Percentiles rank a stretch among this genome's conserved stretches.
Conservation (phyloP, 352 stramenopile species). For the Phytophthora hibernalis region DNA sequence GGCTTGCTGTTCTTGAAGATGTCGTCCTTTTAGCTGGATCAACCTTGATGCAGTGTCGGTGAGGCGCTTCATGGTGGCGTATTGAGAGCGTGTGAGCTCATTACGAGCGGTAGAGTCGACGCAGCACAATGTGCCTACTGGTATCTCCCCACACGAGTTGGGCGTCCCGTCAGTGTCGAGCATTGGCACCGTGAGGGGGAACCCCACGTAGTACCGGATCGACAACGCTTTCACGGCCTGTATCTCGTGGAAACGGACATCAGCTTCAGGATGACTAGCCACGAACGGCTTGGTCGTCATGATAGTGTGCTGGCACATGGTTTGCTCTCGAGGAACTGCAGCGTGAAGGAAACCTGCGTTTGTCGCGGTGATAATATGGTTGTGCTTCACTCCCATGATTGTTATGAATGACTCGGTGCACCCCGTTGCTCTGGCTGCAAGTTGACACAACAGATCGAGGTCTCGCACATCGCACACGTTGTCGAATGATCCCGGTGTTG, state of each 20-base stretch:
- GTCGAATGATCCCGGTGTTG: conserved; percentile 17
- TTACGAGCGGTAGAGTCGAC: conserved; percentile 35
- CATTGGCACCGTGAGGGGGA: conserved; percentile 35
- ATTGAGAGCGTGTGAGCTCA: conserved; percentile 44
- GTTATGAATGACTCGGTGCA: conserved; percentile 40
- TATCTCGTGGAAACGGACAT: conserved; percentile 49
- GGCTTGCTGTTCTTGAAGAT: conserved; percentile 17
- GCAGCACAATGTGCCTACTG: conserved; percentile 51
- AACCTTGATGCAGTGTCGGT: conserved; percentile 36
- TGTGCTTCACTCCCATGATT: conserved; percentile 41
- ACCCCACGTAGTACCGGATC: conserved; percentile 49
- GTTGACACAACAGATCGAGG: conserved; percentile 40
- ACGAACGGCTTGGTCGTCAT: conserved; percentile 41
- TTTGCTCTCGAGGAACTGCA: conserved; percentile 37
- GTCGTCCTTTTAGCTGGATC: conserved; percentile 39
- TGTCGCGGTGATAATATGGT: conserved; percentile 41
- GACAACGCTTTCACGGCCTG: conserved; percentile 14
- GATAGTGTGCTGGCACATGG: conserved; percentile 49
- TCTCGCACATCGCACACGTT: conserved; percentile 30
- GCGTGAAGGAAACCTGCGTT: conserved; percentile 30
- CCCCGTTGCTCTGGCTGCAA: conserved; percentile 34
- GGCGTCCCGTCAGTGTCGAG: not conserved
- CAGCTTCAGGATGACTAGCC: conserved; percentile 37
- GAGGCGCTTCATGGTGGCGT: conserved; percentile 44
- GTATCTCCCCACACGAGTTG: conserved; percentile 22